These are phyloP conservation scores for Sphaerulina musiva DNA, from an alignment of 2,329 filamentous ascomycete species.

Conservation along the genomic window DNA sequence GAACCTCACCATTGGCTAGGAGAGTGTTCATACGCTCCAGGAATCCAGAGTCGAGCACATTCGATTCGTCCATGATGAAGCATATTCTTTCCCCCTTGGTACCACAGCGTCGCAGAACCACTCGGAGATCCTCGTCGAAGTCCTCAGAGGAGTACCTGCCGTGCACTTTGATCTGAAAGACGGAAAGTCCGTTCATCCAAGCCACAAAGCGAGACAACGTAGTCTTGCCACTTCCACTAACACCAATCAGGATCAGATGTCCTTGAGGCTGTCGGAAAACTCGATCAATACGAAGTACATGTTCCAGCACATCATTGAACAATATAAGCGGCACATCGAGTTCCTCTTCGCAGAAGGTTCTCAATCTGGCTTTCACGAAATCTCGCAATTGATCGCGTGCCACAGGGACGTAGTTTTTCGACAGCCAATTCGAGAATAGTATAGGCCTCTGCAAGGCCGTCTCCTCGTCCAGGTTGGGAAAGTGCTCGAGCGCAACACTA, in stretches of 20 bases:
- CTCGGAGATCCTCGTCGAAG: slow-evolving; percentile 94
- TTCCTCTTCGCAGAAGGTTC: slow-evolving; percentile 98
- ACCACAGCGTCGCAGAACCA: slow-evolving; percentile 84
- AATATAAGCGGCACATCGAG: slow-evolving; percentile 96
- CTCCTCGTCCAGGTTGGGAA: slow-evolving; percentile 89
- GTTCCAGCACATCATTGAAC: slow-evolving; percentile 99
- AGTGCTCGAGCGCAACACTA: slow-evolving; percentile 80
- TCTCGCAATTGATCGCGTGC: slow-evolving; percentile 91
- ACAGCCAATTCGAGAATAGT: slow-evolving; percentile 98
- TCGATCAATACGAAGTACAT: slow-evolving; percentile 94
- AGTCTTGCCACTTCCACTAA: slow-evolving; percentile 97
- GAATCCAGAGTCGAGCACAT: slow-evolving; percentile 97
- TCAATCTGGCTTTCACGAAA: slow-evolving; percentile 93
- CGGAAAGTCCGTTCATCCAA: slow-evolving; percentile 99
- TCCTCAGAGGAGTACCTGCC: slow-evolving; percentile 97
- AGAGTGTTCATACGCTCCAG: slow-evolving; percentile 98
- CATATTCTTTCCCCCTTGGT: slow-evolving; percentile 99
- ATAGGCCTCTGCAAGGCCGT: slow-evolving; percentile 88
- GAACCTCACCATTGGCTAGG: slow-evolving; percentile 97
- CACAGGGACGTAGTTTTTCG: slow-evolving; percentile 96
- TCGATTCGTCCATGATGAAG: slow-evolving; percentile 99
- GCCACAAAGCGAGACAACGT: slow-evolving; percentile 96
- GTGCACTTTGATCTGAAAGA: slow-evolving; percentile 99
- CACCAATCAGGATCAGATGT: slow-evolving; percentile 95
- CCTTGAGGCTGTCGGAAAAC: slow-evolving; percentile 98